Percentiles rank a stretch among this genome's conserved stretches.
Evolutionary conservation across 1,139 yeast genomes (phyloP).

Genomic region (Saccharomyces hybrid): DNA sequence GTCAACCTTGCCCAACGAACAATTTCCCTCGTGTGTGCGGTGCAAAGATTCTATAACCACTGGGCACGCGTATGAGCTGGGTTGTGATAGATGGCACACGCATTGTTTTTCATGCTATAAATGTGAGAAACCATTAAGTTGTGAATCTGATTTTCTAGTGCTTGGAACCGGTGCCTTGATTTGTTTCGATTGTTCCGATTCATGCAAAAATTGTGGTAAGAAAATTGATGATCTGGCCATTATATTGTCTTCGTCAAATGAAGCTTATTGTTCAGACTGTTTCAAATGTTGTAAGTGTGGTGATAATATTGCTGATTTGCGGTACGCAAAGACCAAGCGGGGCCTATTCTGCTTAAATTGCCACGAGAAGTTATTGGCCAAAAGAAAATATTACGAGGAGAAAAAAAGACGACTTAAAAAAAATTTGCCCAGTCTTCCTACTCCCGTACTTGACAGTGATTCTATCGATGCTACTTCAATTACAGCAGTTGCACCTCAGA

Average conservation of each 20-base stretch:
- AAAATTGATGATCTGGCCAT: slow-evolving; percentile 96
- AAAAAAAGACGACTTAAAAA: slow-evolving; percentile 31
- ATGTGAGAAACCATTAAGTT: slow-evolving; percentile 69
- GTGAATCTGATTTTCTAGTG: slow-evolving; percentile 82
- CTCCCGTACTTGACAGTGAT: slow-evolving; percentile 1
- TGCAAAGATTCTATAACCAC: slow-evolving; percentile 45
- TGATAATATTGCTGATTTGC: slow-evolving; percentile 75
- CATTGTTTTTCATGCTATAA: slow-evolving; percentile 85
- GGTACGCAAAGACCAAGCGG: slow-evolving; percentile 89
- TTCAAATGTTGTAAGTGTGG: slow-evolving; percentile 89
- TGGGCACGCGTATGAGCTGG: slow-evolving; percentile 77
- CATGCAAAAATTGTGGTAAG: slow-evolving; percentile 79
- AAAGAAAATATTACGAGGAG: slow-evolving; percentile 34
- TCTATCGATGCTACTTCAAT: slow-evolving; percentile 1
- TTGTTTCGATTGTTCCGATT: slow-evolving; percentile 85
- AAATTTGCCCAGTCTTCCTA: slow-evolving; percentile 29
- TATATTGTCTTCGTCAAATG: slow-evolving; percentile 68
- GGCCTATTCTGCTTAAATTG: slow-evolving; percentile 93
- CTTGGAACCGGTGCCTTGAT: slow-evolving; percentile 88
- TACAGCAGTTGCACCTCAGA: slow-evolving; percentile 10
- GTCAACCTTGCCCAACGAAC: neutral
- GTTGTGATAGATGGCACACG: slow-evolving; percentile 94
- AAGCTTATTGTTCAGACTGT: slow-evolving; percentile 88
- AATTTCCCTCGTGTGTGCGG: slow-evolving; percentile 25
- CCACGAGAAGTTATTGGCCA: slow-evolving; percentile 65